Percentiles rank a stretch among this genome's conserved stretches.
Conservation (phyloP, 2,329 filamentous ascomycete species). For the Stagonosporopsis rhizophila region DNA sequence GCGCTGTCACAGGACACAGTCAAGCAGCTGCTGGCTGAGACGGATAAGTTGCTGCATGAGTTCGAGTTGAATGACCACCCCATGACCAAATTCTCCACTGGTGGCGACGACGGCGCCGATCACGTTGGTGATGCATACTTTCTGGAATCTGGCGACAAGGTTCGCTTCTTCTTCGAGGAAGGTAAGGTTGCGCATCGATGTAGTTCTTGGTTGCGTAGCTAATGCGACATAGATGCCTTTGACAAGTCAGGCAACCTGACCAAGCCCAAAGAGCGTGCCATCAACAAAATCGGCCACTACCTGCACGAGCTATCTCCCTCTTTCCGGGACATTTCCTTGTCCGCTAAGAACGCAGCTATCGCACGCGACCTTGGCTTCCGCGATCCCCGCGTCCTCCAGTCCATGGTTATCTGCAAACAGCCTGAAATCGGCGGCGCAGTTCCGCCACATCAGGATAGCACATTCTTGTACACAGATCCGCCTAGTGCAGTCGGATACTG, state of each 20-base stretch:
- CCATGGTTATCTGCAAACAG: conserved; percentile 99
- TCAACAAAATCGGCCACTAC: conserved; percentile 72
- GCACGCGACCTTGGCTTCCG: conserved; percentile 74
- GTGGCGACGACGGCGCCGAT: conserved; percentile 67
- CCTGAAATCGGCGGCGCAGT: conserved; percentile 94
- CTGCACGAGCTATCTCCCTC: conserved; percentile 56
- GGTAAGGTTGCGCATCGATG: conserved; percentile 41
- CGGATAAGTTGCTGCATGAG: conserved; percentile 72
- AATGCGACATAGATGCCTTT: conserved; percentile 71
- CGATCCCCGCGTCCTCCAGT: conserved; percentile 83
- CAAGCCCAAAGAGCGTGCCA: conserved; percentile 81
- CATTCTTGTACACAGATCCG: conserved; percentile 88
- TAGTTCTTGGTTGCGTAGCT: background rate
- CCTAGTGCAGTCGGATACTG: conserved; percentile 94
- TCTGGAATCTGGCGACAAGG: conserved; percentile 84
- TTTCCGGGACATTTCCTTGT: conserved; percentile 62
- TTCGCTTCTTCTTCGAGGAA: conserved; percentile 97
- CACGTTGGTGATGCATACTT: conserved; percentile 98
- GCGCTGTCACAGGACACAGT: conserved; percentile 74
- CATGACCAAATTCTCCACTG: conserved; percentile 92
- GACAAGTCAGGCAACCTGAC: conserved; percentile 67
- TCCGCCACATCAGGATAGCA: conserved; percentile 88
- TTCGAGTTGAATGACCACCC: conserved; percentile 86
- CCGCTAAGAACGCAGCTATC: conserved; percentile 65
- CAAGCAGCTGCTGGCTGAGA: conserved; percentile 73